These are phyloP conservation scores for Starmerella potacharoeniae DNA, from an alignment of 805 yeast species.

Conservation along the genomic window DNA sequence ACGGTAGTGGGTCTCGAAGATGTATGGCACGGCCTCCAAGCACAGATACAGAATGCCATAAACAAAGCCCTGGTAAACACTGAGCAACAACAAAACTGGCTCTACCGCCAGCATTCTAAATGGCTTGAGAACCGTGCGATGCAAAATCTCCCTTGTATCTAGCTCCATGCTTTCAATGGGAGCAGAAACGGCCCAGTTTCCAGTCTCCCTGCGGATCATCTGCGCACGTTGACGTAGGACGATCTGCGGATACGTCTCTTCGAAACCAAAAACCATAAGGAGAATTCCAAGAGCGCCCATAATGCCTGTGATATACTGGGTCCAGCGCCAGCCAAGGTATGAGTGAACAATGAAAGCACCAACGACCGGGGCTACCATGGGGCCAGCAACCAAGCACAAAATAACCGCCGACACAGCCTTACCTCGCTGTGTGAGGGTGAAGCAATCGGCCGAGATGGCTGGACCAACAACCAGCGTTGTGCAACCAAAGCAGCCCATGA, in stretches of 20 bases:
- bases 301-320: conserved; percentile 41
- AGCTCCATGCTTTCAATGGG: conserved; percentile 66
- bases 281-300: conserved; percentile 29
- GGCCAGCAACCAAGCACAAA: conserved; percentile 37
- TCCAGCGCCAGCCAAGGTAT: conserved; percentile 45
- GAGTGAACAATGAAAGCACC: conserved; percentile 32
- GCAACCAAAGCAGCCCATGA: conserved; percentile 49
- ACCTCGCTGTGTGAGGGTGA: conserved; percentile 41
- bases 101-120: conserved; percentile 53
- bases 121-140: conserved; percentile 59
- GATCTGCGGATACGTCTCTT: conserved; percentile 32
- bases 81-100: conserved; percentile 58
- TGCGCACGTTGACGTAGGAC: conserved; percentile 58
- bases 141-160: conserved; percentile 45
- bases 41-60: conserved; percentile 69
- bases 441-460: conserved; percentile 49
- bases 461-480: conserved; percentile 52
- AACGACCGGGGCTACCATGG: conserved; percentile 39
- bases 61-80: conserved; percentile 64
- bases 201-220: conserved; percentile 61
- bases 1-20: conserved; percentile 51
- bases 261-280: conserved; percentile 30
- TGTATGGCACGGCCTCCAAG: conserved; percentile 64
- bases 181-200: conserved; percentile 75
- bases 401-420: conserved; percentile 41